phyloP scores from a whole-genome alignment of 73 alveolate species.

The Uronychia setigera region DNA sequence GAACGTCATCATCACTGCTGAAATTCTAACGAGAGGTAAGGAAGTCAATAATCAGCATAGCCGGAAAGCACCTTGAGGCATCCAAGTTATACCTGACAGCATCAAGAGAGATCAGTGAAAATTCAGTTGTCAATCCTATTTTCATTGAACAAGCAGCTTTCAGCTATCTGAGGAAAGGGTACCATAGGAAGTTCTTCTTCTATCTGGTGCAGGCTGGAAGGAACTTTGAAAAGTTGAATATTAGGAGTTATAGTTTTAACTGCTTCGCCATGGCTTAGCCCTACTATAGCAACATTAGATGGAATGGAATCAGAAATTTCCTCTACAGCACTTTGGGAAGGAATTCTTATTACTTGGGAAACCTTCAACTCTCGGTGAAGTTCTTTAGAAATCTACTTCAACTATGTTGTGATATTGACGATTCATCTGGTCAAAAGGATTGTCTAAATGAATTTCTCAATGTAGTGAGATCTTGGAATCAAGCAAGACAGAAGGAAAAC shows the following conservation, averaged over 20 bases:
- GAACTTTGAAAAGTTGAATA: constrained; percentile 25
- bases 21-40: constrained; percentile 45
- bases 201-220: constrained; percentile 53
- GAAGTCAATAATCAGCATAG: constrained; percentile 36
- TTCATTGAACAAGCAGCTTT: constrained; percentile 62
- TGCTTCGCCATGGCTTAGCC: constrained; percentile 60
- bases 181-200: constrained; percentile 55
- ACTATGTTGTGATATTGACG: constrained; percentile 67
- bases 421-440: constrained; percentile 32
- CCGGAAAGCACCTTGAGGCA: constrained; percentile 29
- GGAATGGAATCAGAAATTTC: constrained; percentile 60
- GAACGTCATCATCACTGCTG: constrained; percentile 36
- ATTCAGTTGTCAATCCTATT: constrained; percentile 36
- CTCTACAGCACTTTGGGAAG: constrained; percentile 50
- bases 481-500: constrained; percentile 8
- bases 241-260: constrained; percentile 31
- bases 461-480: constrained; percentile 50
- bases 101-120: constrained; percentile 31
- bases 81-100: constrained; percentile 22
- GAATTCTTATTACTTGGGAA: constrained; percentile 40
- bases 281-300: constrained; percentile 43
- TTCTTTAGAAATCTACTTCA: constrained; percentile 60
- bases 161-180: constrained; percentile 24
- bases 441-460: constrained; percentile 45
- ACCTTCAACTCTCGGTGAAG: constrained; percentile 33